Evolutionary conservation across 1,139 yeast species (phyloP).

Genomic region (Lodderomyces jiufengensis): DNA sequence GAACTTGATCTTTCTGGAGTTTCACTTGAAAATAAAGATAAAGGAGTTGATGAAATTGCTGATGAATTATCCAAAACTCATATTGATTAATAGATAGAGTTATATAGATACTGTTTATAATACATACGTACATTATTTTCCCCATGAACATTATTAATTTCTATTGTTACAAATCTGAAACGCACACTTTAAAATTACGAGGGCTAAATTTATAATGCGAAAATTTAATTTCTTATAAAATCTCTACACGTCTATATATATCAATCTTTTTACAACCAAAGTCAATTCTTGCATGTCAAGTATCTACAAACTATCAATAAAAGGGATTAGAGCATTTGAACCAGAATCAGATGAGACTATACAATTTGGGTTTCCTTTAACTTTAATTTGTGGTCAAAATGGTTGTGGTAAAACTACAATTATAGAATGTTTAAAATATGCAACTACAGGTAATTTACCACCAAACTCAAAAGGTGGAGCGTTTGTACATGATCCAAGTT

Average conservation of each 20-base stretch:
- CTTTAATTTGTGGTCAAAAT: conserved; percentile 92
- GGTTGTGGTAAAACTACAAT: conserved; percentile 99
- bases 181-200: too few relatives aligned
- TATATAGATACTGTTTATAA: too few relatives aligned
- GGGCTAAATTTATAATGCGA: too few relatives aligned
- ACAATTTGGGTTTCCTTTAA: conserved; percentile 85
- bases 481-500: conserved; percentile 88
- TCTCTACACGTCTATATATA: not conserved
- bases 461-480: conserved; percentile 97
- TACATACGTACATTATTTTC: not conserved
- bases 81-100: conserved; percentile 26
- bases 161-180: too few relatives aligned
- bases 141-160: too few relatives aligned
- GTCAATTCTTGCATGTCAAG: conserved; percentile 48
- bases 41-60: conserved; percentile 58
- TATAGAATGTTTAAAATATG: conserved; percentile 89
- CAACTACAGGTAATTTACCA: conserved; percentile 94
- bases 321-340: conserved; percentile 89
- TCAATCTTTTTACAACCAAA: not conserved
- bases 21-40: conserved; percentile 22
- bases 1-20: conserved; percentile 53
- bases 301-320: conserved; percentile 73
- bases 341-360: conserved; percentile 80
- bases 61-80: conserved; percentile 54
- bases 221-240: too few relatives aligned